phyloP scores from a whole-genome alignment of 306 rosid genomes.

The Luffa acutangula region DNA sequence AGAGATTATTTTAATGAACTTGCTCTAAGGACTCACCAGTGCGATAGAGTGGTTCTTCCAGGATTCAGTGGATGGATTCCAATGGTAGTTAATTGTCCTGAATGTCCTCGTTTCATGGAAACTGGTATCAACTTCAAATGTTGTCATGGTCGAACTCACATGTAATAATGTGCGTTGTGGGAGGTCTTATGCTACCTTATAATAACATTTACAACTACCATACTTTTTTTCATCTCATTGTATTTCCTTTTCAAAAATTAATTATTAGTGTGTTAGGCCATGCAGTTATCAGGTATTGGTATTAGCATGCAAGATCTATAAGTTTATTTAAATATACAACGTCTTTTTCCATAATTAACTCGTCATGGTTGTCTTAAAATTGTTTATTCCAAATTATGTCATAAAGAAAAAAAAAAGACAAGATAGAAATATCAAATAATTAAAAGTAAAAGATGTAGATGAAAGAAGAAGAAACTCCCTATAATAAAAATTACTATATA shows the following conservation, averaged over 20 bases:
- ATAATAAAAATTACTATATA: no score
- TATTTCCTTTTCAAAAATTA: neutral
- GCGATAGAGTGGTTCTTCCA: slow-evolving; percentile 12
- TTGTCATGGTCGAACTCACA: slow-evolving; percentile 29
- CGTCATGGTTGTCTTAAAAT: neutral
- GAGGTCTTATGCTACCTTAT: neutral
- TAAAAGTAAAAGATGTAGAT: no score
- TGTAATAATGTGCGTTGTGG: neutral
- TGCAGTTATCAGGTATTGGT: neutral
- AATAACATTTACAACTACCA: neutral
- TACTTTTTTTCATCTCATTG: neutral
- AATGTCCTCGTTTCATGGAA: slow-evolving; percentile 44
- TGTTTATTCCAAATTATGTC: no score
- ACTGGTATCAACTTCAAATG: slow-evolving; percentile 47
- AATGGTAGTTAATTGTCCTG: slow-evolving; percentile 29
- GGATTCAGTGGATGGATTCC: slow-evolving; percentile 29
- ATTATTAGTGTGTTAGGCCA: neutral
- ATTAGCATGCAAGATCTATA: neutral
- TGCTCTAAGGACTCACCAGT: slow-evolving; percentile 11
- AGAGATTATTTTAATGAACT: slow-evolving; percentile 11
- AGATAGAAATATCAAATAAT: no score
- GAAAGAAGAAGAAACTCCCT: no score
- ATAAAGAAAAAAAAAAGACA: no score
- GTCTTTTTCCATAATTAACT: neutral
- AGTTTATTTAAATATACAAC: neutral